Base-by-base conservation (phyloP, 345 rosid species). In the Murraya paniculata region DNA sequence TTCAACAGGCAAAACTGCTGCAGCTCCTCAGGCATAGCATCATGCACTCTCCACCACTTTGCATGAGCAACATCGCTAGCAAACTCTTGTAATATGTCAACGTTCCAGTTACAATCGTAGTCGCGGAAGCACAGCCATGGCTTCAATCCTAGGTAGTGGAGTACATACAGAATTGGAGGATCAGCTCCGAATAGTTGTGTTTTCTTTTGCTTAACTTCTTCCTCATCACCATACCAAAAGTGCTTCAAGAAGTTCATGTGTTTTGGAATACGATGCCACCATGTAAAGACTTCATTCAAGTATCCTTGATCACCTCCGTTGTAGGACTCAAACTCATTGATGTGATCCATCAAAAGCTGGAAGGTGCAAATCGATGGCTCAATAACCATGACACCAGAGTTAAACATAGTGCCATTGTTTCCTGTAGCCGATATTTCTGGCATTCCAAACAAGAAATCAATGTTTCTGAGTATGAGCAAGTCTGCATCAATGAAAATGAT, bases 291-390 rank as follows among this genome's bases (percentile, higher is more conserved):
- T 82, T 95, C 97, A 41, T 95, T 95, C 33, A 95, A 30, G 81
- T 94, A 94, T 9, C 96, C 97, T 72, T 94, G 98, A 77, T 94
- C 98, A 13, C 98, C 98, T 0, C 98, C 96, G 66, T 94, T 94
- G 77, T 92, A 94, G 39, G 98, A 92, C 73, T 90, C 96, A 28
- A 94, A 89, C 86, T 91, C 94, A 75, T 91, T 86, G 61, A 94
- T 91, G 85, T 91, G 94, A 28, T 91, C 96, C 93, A 94, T 92
- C 70, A 94, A 48, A 74, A 94, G 88, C 83, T 90, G 84, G 86
- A 92, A 94, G 30, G 96, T 94, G 68, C 97, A 92, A 82, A 87
- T 88, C 14, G 96, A 92, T 21, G 96, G 98, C 81, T 94, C 98
- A 11, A 94, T 81, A 38, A 94, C 89, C 98, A 94, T 94, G 48